Conservation (phyloP, 805 yeast species). For the Suhomyces vadensis region DNA sequence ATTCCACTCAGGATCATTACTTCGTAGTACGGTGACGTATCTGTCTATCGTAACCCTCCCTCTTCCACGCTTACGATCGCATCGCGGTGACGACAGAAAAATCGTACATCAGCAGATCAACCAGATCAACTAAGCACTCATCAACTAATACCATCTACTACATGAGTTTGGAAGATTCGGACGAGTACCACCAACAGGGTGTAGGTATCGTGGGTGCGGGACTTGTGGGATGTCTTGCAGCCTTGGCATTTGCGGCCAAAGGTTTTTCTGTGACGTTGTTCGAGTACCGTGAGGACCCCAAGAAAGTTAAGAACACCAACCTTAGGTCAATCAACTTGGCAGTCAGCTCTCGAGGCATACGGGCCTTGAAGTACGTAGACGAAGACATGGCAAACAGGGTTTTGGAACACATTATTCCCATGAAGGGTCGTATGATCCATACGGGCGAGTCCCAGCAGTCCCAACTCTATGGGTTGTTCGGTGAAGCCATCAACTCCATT, state of each 20-base stretch:
- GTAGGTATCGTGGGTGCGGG: constrained; percentile 84
- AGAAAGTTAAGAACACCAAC: constrained; percentile 37
- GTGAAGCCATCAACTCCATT: constrained; percentile 83
- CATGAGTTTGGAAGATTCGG: background rate
- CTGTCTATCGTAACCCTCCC: too few species aligned
- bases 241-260: constrained; percentile 71
- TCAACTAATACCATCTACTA: too few species aligned
- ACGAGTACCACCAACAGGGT: constrained; percentile 14
- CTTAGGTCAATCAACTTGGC: constrained; percentile 82
- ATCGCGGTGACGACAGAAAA: too few species aligned
- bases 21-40: too few species aligned
- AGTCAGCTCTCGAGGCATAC: constrained; percentile 80
- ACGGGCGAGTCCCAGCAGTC: constrained; percentile 58
- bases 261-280: constrained; percentile 74
- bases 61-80: too few species aligned
- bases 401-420: constrained; percentile 67
- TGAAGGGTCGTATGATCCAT: constrained; percentile 91
- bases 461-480: constrained; percentile 77
- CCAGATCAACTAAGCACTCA: too few species aligned
- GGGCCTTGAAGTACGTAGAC: constrained; percentile 66
- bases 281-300: constrained; percentile 73
- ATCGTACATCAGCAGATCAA: too few species aligned
- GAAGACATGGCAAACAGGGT: constrained; percentile 55
- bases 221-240: constrained; percentile 81
- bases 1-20: too few species aligned